Conservation (phyloP, 169 alveolate species). For the Plasmodium billcollinsi region DNA sequence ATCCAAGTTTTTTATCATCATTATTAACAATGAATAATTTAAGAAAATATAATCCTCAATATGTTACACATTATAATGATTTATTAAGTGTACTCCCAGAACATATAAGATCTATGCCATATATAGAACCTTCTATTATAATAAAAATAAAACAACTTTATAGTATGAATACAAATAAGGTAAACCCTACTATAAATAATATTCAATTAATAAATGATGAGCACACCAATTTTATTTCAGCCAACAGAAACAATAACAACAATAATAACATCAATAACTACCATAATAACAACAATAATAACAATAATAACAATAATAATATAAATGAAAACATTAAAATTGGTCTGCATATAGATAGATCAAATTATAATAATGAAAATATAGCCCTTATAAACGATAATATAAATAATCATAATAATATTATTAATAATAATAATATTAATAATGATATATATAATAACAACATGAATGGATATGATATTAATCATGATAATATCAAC, state of each 20-base stretch:
- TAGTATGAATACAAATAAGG: slow-evolving; percentile 17
- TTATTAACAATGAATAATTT: slow-evolving; percentile 31
- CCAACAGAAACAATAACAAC: slow-evolving; percentile 21
- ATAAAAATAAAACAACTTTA: slow-evolving; percentile 52
- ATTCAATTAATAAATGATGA: slow-evolving; percentile 26
- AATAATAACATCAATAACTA: neutral
- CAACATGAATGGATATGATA: neutral
- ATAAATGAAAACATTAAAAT: slow-evolving; percentile 5
- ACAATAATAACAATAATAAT: neutral
- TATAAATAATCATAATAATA: neutral
- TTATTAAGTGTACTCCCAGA: slow-evolving; percentile 57
- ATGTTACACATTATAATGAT: slow-evolving; percentile 35
- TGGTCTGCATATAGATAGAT: no score
- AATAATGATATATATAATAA: slow-evolving; percentile 8
- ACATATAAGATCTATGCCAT: slow-evolving; percentile 56
- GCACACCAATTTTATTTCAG: slow-evolving; percentile 7
- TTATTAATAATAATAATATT: slow-evolving; percentile 3
- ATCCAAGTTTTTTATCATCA: slow-evolving; percentile 84
- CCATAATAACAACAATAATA: slow-evolving; percentile 4
- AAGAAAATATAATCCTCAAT: slow-evolving; percentile 62
- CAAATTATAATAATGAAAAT: slow-evolving; percentile 4
- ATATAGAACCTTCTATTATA: slow-evolving; percentile 73
- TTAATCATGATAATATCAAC: slow-evolving; percentile 16
- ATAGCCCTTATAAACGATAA: neutral
- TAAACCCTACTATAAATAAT: slow-evolving; percentile 6